phyloP scores from a whole-genome alignment of 305 asterid genomes.

The Plantago coronopus region DNA sequence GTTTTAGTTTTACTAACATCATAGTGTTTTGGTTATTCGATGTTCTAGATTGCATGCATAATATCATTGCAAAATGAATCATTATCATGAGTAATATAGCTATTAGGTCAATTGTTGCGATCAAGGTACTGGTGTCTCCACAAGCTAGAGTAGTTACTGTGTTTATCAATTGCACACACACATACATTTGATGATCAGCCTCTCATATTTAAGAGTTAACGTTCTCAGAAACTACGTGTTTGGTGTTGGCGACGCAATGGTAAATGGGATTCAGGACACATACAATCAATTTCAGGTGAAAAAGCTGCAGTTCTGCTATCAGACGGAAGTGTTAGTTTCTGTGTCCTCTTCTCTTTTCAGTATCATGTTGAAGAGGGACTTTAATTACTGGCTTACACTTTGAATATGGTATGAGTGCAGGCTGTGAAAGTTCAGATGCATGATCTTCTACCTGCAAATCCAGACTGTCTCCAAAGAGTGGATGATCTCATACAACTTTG shows the following conservation, averaged over 20 bases:
- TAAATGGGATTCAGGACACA: constrained; percentile 63
- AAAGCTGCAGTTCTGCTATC: constrained; percentile 52
- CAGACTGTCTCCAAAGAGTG: constrained; percentile 74
- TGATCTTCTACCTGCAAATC: constrained; percentile 88
- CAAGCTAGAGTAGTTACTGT: constrained; percentile 7
- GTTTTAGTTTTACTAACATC: too few relatives aligned
- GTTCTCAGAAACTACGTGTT: constrained; percentile 61
- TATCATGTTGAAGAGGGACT: constrained; percentile 23
- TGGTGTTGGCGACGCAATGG: constrained; percentile 62
- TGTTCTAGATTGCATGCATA: constrained; percentile 9
- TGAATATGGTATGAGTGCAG: constrained; percentile 39
- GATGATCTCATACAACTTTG: constrained; percentile 81
- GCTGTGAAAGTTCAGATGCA: constrained; percentile 53
- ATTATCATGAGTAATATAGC: constrained; percentile 1
- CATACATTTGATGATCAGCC: constrained; percentile 9
- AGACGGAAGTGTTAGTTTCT: constrained; percentile 63
- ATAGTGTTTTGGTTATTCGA: too few relatives aligned
- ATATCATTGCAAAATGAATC: constrained; percentile 12
- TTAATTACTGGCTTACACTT: constrained; percentile 15
- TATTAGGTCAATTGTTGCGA: constrained; percentile 5
- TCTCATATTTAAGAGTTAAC: constrained; percentile 20
- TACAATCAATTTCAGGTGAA: constrained; percentile 65
- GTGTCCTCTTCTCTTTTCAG: constrained; percentile 17
- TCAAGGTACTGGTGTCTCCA: constrained; percentile 7
- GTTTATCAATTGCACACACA: not conserved